These are phyloP conservation scores for Oenanthe sinensis DNA, from an alignment of 129 eudicot genomes.

Conservation along the genomic window DNA sequence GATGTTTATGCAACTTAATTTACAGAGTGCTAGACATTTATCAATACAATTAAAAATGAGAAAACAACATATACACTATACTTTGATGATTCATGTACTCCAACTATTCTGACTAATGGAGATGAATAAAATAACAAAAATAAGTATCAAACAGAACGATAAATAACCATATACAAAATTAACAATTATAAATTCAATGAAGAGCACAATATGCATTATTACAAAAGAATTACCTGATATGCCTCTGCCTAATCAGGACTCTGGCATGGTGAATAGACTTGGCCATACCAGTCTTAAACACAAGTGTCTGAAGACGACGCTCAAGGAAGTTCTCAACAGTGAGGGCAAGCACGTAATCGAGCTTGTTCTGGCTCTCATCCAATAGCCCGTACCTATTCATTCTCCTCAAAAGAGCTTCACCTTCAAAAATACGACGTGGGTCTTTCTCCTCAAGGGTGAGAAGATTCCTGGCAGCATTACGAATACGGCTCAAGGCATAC, in stretches of 20 bases:
- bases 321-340: conserved; percentile 59
- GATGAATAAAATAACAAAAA: not conserved
- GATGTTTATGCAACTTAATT: not conserved
- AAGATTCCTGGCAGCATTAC: conserved; percentile 32
- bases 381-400: conserved; percentile 31
- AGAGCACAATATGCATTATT: not conserved
- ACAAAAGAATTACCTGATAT: conserved; percentile 10
- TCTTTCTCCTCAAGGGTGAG: conserved; percentile 35
- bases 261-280: conserved; percentile 56
- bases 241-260: conserved; percentile 29
- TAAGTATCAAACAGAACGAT: not conserved
- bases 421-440: conserved; percentile 34
- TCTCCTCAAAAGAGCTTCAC: conserved; percentile 32
- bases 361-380: conserved; percentile 63
- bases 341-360: conserved; percentile 55
- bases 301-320: conserved; percentile 58
- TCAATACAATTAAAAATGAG: not conserved
- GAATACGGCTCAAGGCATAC: conserved; percentile 29
- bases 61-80: not conserved
- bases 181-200: not conserved
- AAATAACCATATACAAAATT: not conserved
- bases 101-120: not conserved
- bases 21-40: not conserved
- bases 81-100: not conserved
- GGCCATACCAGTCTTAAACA: conserved; percentile 56